These are phyloP conservation scores for Capsella rubella DNA, from an alignment of 441 rosid species.

Conservation along the genomic window DNA sequence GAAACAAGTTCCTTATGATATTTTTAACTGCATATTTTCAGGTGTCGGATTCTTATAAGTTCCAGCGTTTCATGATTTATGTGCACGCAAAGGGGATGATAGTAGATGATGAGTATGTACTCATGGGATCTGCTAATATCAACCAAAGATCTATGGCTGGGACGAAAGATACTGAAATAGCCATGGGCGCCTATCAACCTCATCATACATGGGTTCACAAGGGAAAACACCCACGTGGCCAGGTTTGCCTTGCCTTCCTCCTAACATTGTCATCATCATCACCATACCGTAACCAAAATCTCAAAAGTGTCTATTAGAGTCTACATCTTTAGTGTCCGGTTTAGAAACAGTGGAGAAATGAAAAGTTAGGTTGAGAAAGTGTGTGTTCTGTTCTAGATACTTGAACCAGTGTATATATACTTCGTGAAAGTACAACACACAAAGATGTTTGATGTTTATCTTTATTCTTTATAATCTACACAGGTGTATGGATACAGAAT, in stretches of 20 bases:
- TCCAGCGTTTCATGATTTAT: conserved; percentile 82
- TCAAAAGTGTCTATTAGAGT: conserved; percentile 1
- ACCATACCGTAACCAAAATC: conserved; percentile 5
- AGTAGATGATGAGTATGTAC: conserved; percentile 89
- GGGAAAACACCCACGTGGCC: conserved; percentile 74
- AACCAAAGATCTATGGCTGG: conserved; percentile 99
- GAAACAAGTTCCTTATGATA: conserved; percentile 15
- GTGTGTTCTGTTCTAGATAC: not conserved
- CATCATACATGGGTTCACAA: conserved; percentile 71
- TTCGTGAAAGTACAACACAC: not conserved
- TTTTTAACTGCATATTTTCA: conserved; percentile 39
- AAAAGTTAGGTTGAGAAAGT: not conserved
- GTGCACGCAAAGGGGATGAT: conserved; percentile 98
- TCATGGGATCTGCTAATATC: conserved; percentile 94
- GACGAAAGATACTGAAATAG: conserved; percentile 89
- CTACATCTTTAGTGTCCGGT: not conserved
- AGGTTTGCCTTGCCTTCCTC: conserved; percentile 53
- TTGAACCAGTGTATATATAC: not conserved
- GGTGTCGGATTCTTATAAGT: conserved; percentile 69
- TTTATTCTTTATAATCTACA: not conserved
- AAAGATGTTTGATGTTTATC: not conserved
- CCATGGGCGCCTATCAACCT: conserved; percentile 97
- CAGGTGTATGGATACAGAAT: conserved; percentile 93
- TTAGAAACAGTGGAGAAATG: not conserved
- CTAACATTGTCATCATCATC: not conserved